A percentile compares a stretch with the other conserved stretches of the same genome.
Conservation (phyloP, 352 stramenopile genomes). For the Globisporangium polare region DNA sequence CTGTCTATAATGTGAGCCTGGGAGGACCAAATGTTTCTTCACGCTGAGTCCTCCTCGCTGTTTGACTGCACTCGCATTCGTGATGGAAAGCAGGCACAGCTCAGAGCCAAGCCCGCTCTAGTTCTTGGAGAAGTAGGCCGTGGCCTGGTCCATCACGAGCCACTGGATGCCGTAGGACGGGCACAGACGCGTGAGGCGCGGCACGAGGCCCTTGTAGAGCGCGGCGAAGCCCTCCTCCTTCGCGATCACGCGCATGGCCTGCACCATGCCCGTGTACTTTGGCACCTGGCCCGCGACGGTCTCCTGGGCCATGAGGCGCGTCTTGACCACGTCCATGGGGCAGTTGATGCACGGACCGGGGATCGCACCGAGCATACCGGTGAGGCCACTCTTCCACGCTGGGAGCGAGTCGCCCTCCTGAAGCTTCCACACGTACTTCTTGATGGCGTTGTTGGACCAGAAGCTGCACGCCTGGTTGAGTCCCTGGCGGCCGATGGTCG, state of each 20-base stretch:
- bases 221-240: slow-evolving; percentile 93
- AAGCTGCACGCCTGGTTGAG: slow-evolving; percentile 99
- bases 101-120: not conserved
- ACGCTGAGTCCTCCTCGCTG: too few relatives aligned
- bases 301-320: slow-evolving; percentile 91
- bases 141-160: slow-evolving; percentile 85
- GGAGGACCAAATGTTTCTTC: not conserved
- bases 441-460: slow-evolving; percentile 95
- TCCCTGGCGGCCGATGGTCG: slow-evolving; percentile 96
- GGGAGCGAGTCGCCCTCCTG: slow-evolving; percentile 86
- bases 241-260: slow-evolving; percentile 90
- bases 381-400: slow-evolving; percentile 94
- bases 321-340: slow-evolving; percentile 97
- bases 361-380: slow-evolving; percentile 88
- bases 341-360: slow-evolving; percentile 88
- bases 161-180: slow-evolving; percentile 86
- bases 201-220: slow-evolving; percentile 97
- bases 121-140: slow-evolving; percentile 62
- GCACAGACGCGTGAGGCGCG: slow-evolving; percentile 89
- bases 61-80: not conserved
- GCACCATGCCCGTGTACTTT: slow-evolving; percentile 94
- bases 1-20: slow-evolving; percentile 7
- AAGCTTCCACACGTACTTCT: slow-evolving; percentile 82
- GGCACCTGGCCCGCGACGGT: slow-evolving; percentile 71
- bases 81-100: not conserved